Evolutionary conservation across 2,329 filamentous ascomycete species (phyloP).

Genomic region (Aspergillus quadricinctus): DNA sequence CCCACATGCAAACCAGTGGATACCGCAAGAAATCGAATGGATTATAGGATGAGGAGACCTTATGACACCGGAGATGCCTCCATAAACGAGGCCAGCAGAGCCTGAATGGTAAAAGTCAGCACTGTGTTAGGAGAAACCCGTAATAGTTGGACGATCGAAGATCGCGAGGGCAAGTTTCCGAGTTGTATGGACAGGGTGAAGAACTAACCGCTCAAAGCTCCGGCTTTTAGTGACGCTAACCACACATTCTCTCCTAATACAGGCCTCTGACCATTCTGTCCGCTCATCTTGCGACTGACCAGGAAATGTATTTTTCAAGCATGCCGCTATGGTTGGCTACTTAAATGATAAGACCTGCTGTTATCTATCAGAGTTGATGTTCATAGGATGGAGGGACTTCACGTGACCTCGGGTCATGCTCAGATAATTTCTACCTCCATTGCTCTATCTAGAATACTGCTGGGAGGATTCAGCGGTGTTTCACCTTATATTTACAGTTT

Average conservation of each 20-base stretch:
- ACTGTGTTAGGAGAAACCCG: neutral
- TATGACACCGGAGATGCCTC: slow-evolving; percentile 67
- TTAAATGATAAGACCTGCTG: neutral
- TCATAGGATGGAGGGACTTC: neutral
- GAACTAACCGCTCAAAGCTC: slow-evolving; percentile 54
- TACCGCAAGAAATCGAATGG: slow-evolving; percentile 67
- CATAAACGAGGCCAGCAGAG: slow-evolving; percentile 57
- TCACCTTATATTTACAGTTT: neutral
- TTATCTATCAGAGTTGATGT: neutral
- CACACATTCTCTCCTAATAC: slow-evolving; percentile 17
- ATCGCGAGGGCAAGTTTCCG: neutral
- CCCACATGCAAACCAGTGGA: slow-evolving; percentile 78
- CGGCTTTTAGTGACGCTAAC: slow-evolving; percentile 52
- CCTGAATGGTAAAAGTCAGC: slow-evolving; percentile 14
- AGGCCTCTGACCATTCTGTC: slow-evolving; percentile 12
- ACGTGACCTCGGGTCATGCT: neutral
- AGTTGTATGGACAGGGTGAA: slow-evolving; percentile 10
- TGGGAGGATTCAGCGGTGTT: neutral
- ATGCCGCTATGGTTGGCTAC: neutral
- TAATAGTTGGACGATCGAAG: neutral
- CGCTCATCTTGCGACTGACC: slow-evolving; percentile 25
- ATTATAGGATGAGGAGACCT: slow-evolving; percentile 61
- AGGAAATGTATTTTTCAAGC: neutral
- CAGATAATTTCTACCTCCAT: neutral
- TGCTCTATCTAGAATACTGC: neutral